Conservation (phyloP, 129 eudicot genomes). For the Chrysanthemum makinoi region DNA sequence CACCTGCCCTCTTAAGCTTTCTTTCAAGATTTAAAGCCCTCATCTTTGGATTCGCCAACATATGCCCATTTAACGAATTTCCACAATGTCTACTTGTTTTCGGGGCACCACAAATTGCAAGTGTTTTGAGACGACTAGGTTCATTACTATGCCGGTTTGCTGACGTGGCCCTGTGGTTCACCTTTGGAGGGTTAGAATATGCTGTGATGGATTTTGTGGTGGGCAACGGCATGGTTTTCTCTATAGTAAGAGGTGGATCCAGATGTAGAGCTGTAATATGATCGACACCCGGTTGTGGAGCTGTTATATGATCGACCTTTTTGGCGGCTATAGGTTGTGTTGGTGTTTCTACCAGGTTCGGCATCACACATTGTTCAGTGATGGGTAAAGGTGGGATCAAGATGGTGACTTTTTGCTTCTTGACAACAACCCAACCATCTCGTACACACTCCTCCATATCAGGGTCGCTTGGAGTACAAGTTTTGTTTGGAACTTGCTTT, state of each 20-base stretch:
- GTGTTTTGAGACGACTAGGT: constrained; percentile 10
- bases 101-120: constrained; percentile 21
- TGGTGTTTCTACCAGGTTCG: constrained; percentile 32
- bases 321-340: constrained; percentile 16
- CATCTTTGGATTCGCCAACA: constrained; percentile 49
- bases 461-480: constrained; percentile 27
- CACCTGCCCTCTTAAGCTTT: constrained; percentile 76
- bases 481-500: constrained; percentile 36
- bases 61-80: constrained; percentile 28
- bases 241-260: constrained; percentile 33
- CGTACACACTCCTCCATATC: constrained; percentile 42
- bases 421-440: constrained; percentile 75
- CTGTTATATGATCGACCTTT: constrained; percentile 14
- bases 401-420: constrained; percentile 81
- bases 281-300: constrained; percentile 5
- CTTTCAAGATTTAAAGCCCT: constrained; percentile 70
- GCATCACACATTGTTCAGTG: constrained; percentile 30
- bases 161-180: constrained; percentile 11
- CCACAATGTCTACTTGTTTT: constrained; percentile 31
- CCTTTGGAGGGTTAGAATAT: constrained; percentile 32
- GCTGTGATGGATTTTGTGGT: constrained; percentile 28
- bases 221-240: constrained; percentile 33
- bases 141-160: constrained; percentile 14
- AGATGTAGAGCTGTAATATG: constrained; percentile 13
- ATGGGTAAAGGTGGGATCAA: constrained; percentile 67